These are phyloP conservation scores for Anethum foeniculum DNA, from an alignment of 140 eudicot genomes.

Conservation along the genomic window DNA sequence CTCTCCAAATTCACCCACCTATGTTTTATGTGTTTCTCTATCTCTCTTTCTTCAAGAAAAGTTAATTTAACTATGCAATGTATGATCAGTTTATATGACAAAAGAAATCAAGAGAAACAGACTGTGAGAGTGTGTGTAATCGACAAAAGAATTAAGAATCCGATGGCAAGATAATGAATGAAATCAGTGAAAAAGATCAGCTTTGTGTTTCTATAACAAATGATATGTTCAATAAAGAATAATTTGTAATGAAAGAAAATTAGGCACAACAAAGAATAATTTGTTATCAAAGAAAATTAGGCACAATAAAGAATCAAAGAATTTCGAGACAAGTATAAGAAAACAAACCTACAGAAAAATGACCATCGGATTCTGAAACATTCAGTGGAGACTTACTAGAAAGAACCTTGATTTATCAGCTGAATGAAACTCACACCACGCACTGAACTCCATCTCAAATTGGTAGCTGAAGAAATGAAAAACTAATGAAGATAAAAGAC, in stretches of 20 bases:
- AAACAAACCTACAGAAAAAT: constrained; percentile 34
- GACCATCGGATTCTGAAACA: constrained; percentile 65
- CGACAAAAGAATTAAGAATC: constrained; percentile 46
- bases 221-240: constrained; percentile 78
- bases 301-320: constrained; percentile 7
- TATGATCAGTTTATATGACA: constrained; percentile 19
- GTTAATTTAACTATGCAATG: constrained; percentile 17
- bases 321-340: neutral
- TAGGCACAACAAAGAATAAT: constrained; percentile 1
- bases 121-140: constrained; percentile 38
- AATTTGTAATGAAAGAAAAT: constrained; percentile 26
- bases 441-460: constrained; percentile 28
- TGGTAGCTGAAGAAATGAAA: constrained; percentile 31
- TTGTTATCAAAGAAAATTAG: constrained; percentile 13
- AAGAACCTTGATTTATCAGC: constrained; percentile 19
- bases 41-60: constrained; percentile 14
- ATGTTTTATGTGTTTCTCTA: constrained; percentile 18
- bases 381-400: constrained; percentile 32
- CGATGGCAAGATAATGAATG: constrained; percentile 40
- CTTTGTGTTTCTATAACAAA: constrained; percentile 30
- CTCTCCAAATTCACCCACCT: constrained; percentile 22
- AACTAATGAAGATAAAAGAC: neutral
- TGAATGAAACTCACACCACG: constrained; percentile 37
- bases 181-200: constrained; percentile 15
- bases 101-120: constrained; percentile 28